phyloP scores from a whole-genome alignment of 306 rosid genomes.

The Quercus variabilis region DNA sequence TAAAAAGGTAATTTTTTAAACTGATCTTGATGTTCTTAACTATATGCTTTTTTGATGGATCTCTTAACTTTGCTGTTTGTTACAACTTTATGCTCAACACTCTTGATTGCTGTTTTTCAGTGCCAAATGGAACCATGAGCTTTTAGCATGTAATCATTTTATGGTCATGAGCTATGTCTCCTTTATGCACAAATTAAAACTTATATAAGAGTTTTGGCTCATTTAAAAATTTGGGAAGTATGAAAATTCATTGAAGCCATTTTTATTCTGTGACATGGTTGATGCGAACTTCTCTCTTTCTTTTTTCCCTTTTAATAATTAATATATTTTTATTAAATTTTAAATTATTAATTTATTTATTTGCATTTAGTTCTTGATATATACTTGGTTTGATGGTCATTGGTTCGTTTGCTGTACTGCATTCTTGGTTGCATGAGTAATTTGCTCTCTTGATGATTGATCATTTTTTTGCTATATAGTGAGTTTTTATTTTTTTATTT shows the following conservation, averaged over 20 bases:
- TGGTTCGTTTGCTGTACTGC: constrained; percentile 1
- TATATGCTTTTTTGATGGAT: no score
- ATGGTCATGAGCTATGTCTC: background rate
- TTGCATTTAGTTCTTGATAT: background rate
- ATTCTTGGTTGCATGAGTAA: constrained; percentile 8
- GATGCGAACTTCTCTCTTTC: background rate
- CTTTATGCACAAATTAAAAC: background rate
- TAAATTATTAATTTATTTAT: background rate
- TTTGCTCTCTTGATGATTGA: background rate
- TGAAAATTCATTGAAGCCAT: background rate
- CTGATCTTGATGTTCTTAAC: constrained; percentile 9
- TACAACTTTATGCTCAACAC: background rate
- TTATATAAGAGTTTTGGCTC: background rate
- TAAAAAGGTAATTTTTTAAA: constrained; percentile 57
- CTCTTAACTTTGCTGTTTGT: background rate
- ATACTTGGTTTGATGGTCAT: background rate
- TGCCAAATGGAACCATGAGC: background rate
- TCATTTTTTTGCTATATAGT: background rate
- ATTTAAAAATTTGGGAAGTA: background rate
- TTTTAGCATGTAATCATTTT: background rate
- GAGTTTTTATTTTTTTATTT: background rate
- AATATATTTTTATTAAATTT: no score
- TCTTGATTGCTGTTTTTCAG: background rate
- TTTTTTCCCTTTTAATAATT: background rate
- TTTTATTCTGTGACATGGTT: background rate